Evolutionary conservation across 140 eudicot species (phyloP).

Genomic region (Cichorium intybus): DNA sequence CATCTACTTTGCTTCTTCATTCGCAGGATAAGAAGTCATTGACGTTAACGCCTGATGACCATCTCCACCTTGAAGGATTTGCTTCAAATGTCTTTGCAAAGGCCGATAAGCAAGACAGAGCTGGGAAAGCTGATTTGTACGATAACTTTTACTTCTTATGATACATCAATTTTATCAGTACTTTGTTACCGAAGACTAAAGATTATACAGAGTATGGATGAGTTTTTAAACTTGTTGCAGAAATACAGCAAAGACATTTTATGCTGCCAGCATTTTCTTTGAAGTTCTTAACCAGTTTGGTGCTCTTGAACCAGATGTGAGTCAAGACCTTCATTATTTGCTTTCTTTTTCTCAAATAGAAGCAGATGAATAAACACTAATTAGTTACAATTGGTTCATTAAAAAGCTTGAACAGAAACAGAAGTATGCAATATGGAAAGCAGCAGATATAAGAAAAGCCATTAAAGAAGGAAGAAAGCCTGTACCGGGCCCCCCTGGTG

Average conservation of each 20-base stretch:
- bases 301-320: slow-evolving; percentile 77
- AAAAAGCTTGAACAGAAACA: slow-evolving; percentile 94
- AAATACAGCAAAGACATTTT: slow-evolving; percentile 90
- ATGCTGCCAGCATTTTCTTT: slow-evolving; percentile 98
- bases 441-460: slow-evolving; percentile 95
- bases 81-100: slow-evolving; percentile 86
- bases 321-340: slow-evolving; percentile 19
- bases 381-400: slow-evolving; percentile 17
- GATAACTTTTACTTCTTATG: slow-evolving; percentile 22
- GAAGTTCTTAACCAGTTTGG: slow-evolving; percentile 94
- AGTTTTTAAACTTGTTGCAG: slow-evolving; percentile 38
- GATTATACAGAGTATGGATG: neutral
- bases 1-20: slow-evolving; percentile 2
- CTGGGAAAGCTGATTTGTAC: slow-evolving; percentile 91
- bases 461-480: slow-evolving; percentile 97
- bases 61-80: slow-evolving; percentile 89
- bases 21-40: slow-evolving; percentile 79
- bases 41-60: slow-evolving; percentile 78
- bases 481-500: slow-evolving; percentile 93
- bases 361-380: too few species aligned
- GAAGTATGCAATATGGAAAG: slow-evolving; percentile 95
- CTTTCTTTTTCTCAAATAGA: neutral
- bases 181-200: neutral
- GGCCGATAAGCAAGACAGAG: slow-evolving; percentile 98
- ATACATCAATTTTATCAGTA: neutral